Conservation (phyloP, 768 basidiomycete species). For the Kwoniella mangroviensis region DNA sequence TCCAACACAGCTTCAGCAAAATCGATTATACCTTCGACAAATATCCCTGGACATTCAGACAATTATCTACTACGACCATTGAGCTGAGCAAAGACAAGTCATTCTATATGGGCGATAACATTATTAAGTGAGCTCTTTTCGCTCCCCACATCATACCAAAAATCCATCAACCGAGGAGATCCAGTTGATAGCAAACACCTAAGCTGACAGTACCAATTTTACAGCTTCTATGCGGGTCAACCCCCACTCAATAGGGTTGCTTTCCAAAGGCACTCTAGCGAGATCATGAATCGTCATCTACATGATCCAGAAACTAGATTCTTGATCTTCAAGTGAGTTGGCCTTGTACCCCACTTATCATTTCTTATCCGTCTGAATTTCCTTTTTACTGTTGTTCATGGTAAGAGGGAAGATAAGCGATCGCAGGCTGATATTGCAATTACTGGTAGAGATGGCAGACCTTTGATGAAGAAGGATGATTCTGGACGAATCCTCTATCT, state of each 20-base stretch:
- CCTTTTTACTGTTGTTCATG: not conserved
- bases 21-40: too few species aligned
- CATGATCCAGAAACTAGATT: conserved; percentile 69
- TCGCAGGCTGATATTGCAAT: conserved; percentile 59
- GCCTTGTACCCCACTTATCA: not conserved
- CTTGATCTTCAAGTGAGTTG: conserved; percentile 74
- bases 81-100: not conserved
- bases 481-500: conserved; percentile 68
- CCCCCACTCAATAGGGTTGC: conserved; percentile 59
- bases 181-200: not conserved
- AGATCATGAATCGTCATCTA: conserved; percentile 76
- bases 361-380: not conserved
- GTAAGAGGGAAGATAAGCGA: conserved; percentile 14
- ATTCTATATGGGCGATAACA: conserved; percentile 57
- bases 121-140: conserved; percentile 49
- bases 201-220: conserved; percentile 6
- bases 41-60: not conserved
- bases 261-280: conserved; percentile 74
- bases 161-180: too few species aligned
- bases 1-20: too few species aligned
- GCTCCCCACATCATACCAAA: too few species aligned
- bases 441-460: conserved; percentile 57
- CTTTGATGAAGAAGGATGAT: conserved; percentile 59
- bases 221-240: conserved; percentile 57
- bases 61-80: not conserved